Evolutionary conservation across 768 basidiomycete genomes (phyloP).

Genomic region (Cubamyces sp.): DNA sequence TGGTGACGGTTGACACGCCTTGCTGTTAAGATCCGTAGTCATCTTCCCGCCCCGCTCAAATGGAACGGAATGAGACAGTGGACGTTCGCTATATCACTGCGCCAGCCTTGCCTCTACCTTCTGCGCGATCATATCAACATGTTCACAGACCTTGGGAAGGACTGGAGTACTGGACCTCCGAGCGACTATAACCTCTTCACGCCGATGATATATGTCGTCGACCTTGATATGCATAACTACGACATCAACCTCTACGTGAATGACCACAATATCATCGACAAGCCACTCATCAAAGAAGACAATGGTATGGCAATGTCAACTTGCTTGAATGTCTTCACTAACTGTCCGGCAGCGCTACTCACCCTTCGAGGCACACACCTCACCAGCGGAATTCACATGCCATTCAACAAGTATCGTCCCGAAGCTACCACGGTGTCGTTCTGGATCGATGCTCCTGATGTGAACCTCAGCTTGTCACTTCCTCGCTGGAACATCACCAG

Average conservation of each 20-base stretch:
- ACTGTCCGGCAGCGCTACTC: slow-evolving; percentile 62
- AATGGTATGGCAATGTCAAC: slow-evolving; percentile 61
- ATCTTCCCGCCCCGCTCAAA: slow-evolving; percentile 76
- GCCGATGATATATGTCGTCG: slow-evolving; percentile 76
- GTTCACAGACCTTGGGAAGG: slow-evolving; percentile 89
- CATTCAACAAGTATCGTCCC: slow-evolving; percentile 74
- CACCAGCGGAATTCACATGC: slow-evolving; percentile 55
- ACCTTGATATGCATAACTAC: slow-evolving; percentile 75
- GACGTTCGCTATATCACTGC: slow-evolving; percentile 73
- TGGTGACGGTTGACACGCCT: not conserved
- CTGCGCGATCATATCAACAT: slow-evolving; percentile 95
- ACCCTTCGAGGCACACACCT: slow-evolving; percentile 63
- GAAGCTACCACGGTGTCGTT: slow-evolving; percentile 71
- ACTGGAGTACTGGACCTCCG: slow-evolving; percentile 86
- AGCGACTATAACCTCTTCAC: slow-evolving; percentile 82
- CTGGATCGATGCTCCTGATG: slow-evolving; percentile 57
- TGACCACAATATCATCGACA: slow-evolving; percentile 96
- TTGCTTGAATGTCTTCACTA: slow-evolving; percentile 4
- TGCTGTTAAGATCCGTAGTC: slow-evolving; percentile 58
- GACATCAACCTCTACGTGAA: slow-evolving; percentile 84
- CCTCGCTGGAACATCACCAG: slow-evolving; percentile 91
- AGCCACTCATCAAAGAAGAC: slow-evolving; percentile 77
- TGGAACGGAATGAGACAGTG: slow-evolving; percentile 87
- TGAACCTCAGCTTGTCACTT: slow-evolving; percentile 62
- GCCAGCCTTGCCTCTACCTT: slow-evolving; percentile 73